These are phyloP conservation scores for Entoloma clypeatum DNA, from an alignment of 1,284 basidiomycete genomes.

Conservation along the genomic window DNA sequence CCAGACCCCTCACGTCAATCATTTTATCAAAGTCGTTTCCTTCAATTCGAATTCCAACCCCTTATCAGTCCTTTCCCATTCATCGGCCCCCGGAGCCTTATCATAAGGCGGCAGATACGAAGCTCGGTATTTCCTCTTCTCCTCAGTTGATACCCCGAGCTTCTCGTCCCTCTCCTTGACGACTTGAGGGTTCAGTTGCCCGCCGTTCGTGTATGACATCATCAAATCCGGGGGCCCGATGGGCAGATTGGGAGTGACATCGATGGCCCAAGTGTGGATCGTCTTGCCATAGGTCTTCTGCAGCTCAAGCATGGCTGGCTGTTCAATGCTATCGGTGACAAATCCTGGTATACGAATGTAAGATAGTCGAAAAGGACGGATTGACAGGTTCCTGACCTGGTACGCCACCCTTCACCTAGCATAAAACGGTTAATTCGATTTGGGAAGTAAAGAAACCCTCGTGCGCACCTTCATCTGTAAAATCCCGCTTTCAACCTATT, in stretches of 20 bases:
- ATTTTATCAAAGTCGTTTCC: no score
- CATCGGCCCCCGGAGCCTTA: slow-evolving; percentile 6
- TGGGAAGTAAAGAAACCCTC: not conserved
- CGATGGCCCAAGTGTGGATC: slow-evolving; percentile 22
- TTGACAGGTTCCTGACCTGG: not conserved
- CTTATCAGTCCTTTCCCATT: slow-evolving; percentile 16
- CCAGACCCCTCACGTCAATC: no score
- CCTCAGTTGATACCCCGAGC: slow-evolving; percentile 12
- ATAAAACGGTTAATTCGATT: not conserved
- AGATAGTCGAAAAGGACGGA: not conserved
- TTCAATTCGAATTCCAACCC: no score
- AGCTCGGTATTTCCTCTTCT: slow-evolving; percentile 11
- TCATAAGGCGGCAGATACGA: slow-evolving; percentile 8
- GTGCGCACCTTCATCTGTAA: slow-evolving; percentile 16
- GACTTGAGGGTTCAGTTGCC: slow-evolving; percentile 10
- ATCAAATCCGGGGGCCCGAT: slow-evolving; percentile 20
- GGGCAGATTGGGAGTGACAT: slow-evolving; percentile 17
- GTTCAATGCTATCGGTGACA: slow-evolving; percentile 17
- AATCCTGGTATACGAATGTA: slow-evolving; percentile 1
- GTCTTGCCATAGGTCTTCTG: slow-evolving; percentile 21
- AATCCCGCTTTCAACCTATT: slow-evolving; percentile 25
- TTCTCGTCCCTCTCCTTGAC: slow-evolving; percentile 12
- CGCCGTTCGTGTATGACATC: slow-evolving; percentile 20
- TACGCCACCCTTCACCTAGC: not conserved
- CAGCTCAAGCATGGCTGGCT: slow-evolving; percentile 22